Evolutionary conservation across 345 rosid genomes (phyloP).

Genomic region (Pelargonium nanum): DNA sequence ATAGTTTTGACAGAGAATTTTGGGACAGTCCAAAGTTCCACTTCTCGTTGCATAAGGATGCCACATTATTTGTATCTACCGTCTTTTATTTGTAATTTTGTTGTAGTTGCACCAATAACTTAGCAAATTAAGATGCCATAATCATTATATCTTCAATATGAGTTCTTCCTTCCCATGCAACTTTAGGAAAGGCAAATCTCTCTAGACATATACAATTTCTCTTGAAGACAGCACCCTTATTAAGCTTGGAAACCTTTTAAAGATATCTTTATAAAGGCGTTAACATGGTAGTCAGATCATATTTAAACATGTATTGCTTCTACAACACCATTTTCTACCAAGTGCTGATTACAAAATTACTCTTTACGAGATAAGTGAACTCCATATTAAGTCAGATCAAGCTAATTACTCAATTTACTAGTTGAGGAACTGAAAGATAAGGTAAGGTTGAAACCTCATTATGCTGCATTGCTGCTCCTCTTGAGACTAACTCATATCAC

Average conservation of each 20-base stretch:
- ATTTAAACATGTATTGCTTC: too few species aligned
- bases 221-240: neutral
- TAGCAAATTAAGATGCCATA: neutral
- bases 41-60: neutral
- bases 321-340: too few species aligned
- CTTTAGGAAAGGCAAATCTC: neutral
- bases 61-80: neutral
- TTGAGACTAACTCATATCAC: too few species aligned
- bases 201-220: too few species aligned
- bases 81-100: neutral
- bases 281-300: too few species aligned
- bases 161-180: neutral
- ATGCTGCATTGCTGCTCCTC: too few species aligned
- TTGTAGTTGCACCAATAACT: neutral
- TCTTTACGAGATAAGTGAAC: too few species aligned
- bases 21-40: neutral
- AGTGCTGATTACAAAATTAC: too few species aligned
- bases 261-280: neutral
- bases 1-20: neutral
- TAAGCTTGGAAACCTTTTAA: neutral
- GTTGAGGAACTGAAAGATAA: too few species aligned
- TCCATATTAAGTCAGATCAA: too few species aligned
- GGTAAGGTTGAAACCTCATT: too few species aligned
- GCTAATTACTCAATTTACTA: too few species aligned
- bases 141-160: neutral